A percentile compares a stretch with the other conserved stretches of the same genome.
These are phyloP conservation scores for Acanthamoeba lenticulata DNA, from an alignment of 208 protist genomes.

Conservation along the genomic window DNA sequence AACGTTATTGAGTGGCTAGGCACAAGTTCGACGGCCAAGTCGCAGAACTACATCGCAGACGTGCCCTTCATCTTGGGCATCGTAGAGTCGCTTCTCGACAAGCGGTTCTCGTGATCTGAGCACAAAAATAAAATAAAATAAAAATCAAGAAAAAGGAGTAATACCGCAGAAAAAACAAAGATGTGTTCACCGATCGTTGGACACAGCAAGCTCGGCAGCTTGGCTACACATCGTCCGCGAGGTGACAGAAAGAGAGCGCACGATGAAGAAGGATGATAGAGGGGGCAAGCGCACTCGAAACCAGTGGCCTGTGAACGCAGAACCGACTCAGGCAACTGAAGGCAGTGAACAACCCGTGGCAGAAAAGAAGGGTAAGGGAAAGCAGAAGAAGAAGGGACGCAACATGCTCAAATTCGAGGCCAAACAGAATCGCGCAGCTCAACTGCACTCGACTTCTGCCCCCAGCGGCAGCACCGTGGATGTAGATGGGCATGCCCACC, in stretches of 20 bases:
- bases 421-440: background rate
- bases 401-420: constrained; percentile 44
- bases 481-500: background rate
- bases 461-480: background rate
- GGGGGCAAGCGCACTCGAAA: too few species aligned
- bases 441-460: background rate
- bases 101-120: background rate
- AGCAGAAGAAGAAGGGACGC: background rate
- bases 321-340: background rate
- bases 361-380: background rate
- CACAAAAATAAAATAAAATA: background rate
- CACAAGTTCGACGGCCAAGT: background rate
- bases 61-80: background rate
- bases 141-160: background rate
- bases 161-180: too few species aligned
- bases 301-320: too few species aligned
- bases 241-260: too few species aligned
- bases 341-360: background rate
- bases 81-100: background rate
- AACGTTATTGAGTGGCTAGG: background rate
- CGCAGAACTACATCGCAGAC: background rate
- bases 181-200: too few species aligned
- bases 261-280: too few species aligned
- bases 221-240: too few species aligned
- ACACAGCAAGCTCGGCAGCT: too few species aligned